Evolutionary conservation across 345 rosid genomes (phyloP).

Genomic region (Populus ilicifolia): DNA sequence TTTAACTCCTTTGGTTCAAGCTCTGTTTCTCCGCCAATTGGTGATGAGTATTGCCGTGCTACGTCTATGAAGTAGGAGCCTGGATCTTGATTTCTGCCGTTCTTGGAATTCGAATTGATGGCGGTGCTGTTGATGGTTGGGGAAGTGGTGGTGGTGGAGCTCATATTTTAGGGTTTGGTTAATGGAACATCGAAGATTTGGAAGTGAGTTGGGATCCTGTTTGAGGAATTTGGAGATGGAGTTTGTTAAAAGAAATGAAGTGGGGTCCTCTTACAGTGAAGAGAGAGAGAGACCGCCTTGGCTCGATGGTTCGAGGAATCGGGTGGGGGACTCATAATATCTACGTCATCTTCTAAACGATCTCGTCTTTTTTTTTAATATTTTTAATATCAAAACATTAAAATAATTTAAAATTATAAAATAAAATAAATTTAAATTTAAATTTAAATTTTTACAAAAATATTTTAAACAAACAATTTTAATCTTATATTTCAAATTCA

Average conservation of each 20-base stretch:
- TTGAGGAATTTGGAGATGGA: background rate
- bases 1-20: conserved; percentile 48
- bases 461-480: too few relatives aligned
- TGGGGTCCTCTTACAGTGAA: background rate
- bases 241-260: background rate
- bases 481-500: too few relatives aligned
- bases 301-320: too few relatives aligned
- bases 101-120: background rate
- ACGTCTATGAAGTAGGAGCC: background rate
- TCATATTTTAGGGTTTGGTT: background rate
- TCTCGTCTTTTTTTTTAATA: too few relatives aligned
- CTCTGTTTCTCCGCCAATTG: background rate
- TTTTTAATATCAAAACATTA: too few relatives aligned
- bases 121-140: background rate
- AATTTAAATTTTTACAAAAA: too few relatives aligned
- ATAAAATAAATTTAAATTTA: too few relatives aligned
- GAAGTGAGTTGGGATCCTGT: background rate
- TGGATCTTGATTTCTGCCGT: background rate
- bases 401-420: too few relatives aligned
- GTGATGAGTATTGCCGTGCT: background rate
- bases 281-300: too few relatives aligned
- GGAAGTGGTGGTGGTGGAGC: background rate
- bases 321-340: too few relatives aligned
- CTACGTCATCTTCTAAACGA: too few relatives aligned
- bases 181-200: background rate